Evolutionary conservation across 176 grass and related monocot genomes (phyloP).

Genomic region (Miscanthus lutarioriparius): DNA sequence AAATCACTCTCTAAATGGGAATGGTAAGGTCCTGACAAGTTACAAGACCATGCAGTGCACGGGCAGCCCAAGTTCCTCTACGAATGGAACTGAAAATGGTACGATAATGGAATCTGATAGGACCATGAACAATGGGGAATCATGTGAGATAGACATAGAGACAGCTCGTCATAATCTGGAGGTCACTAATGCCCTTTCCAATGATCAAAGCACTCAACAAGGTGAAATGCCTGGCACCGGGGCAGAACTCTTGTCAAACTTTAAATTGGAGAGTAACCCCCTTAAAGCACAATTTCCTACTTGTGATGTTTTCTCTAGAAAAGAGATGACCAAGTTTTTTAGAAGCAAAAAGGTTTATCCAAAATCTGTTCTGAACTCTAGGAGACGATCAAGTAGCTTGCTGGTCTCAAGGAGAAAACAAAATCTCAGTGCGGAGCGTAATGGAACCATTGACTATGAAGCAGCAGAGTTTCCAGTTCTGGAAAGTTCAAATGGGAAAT

Average conservation of each 20-base stretch:
- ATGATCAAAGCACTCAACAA: slow-evolving; percentile 36
- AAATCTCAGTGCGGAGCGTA: slow-evolving; percentile 30
- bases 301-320: slow-evolving; percentile 83
- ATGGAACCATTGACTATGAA: slow-evolving; percentile 42
- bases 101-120: slow-evolving; percentile 33
- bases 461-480: slow-evolving; percentile 39
- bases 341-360: slow-evolving; percentile 77
- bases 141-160: slow-evolving; percentile 41
- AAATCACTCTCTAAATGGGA: slow-evolving; percentile 38
- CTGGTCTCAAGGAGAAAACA: slow-evolving; percentile 43
- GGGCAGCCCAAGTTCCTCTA: slow-evolving; percentile 21
- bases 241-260: slow-evolving; percentile 46
- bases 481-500: slow-evolving; percentile 45
- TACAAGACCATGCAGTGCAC: slow-evolving; percentile 29
- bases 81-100: slow-evolving; percentile 42
- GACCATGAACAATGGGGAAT: slow-evolving; percentile 23
- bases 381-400: slow-evolving; percentile 42
- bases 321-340: slow-evolving; percentile 81
- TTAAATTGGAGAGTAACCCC: slow-evolving; percentile 55
- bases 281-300: slow-evolving; percentile 86
- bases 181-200: slow-evolving; percentile 40
- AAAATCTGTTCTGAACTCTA: slow-evolving; percentile 63
- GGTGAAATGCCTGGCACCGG: slow-evolving; percentile 36
- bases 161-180: slow-evolving; percentile 50
- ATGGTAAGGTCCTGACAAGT: slow-evolving; percentile 55